These are phyloP conservation scores for Acanthamoeba castellanii DNA, from an alignment of 208 protist genomes.

Conservation along the genomic window DNA sequence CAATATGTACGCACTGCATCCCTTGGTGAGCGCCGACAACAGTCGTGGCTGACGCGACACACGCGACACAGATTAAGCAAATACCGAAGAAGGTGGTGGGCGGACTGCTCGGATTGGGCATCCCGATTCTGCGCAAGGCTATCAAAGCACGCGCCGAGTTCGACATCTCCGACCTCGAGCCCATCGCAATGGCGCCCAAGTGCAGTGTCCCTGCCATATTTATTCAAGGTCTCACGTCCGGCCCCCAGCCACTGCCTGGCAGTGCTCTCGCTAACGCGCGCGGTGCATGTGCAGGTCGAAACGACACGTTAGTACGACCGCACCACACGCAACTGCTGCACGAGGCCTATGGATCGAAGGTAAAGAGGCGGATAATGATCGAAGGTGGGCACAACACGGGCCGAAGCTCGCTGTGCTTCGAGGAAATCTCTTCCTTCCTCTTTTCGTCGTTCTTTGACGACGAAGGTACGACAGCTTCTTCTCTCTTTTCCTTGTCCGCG, in stretches of 20 bases:
- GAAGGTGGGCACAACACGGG: slow-evolving; percentile 54
- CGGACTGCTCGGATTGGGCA: slow-evolving; percentile 19
- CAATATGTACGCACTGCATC: background rate
- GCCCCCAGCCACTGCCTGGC: no score
- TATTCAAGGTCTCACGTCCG: slow-evolving; percentile 1
- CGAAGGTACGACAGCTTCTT: background rate
- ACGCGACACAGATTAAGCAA: slow-evolving; percentile 7
- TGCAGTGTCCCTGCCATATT: slow-evolving; percentile 42
- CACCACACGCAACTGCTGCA: slow-evolving; percentile 32
- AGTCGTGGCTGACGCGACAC: background rate
- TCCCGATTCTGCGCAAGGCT: slow-evolving; percentile 44
- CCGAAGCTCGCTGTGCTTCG: background rate
- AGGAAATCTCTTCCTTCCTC: slow-evolving; percentile 46
- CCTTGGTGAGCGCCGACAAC: background rate
- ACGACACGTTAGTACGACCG: slow-evolving; percentile 12
- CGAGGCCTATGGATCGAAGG: background rate
- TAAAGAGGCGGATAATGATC: background rate
- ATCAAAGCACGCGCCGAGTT: slow-evolving; percentile 23
- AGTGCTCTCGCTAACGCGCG: background rate
- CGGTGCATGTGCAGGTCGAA: background rate
- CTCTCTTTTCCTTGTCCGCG: background rate
- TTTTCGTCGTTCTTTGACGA: slow-evolving; percentile 9
- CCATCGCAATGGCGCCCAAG: background rate
- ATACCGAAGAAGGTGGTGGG: slow-evolving; percentile 59
- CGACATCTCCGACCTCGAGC: slow-evolving; percentile 52